Evolutionary conservation across 1,139 yeast species (phyloP).

Genomic region (Suhomyces anneliseae): DNA sequence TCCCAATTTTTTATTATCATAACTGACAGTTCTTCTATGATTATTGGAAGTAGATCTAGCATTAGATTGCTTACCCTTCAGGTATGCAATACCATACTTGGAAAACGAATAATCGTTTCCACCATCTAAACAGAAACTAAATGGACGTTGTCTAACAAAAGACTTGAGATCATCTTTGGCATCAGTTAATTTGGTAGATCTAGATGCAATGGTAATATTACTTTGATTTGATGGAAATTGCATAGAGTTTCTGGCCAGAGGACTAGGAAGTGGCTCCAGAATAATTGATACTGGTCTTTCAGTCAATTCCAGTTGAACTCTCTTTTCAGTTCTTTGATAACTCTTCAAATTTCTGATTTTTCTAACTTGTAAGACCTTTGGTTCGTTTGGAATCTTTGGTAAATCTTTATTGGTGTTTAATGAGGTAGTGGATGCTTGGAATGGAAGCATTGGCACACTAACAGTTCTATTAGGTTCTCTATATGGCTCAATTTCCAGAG

Average conservation of each 20-base stretch:
- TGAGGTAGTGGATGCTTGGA: conserved; percentile 1
- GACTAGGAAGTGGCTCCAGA: neutral
- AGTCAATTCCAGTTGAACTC: neutral
- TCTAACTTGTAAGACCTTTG: conserved; percentile 4
- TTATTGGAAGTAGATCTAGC: conserved; percentile 1
- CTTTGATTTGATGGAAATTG: conserved; percentile 6
- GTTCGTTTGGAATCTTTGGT: conserved; percentile 6
- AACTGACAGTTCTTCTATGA: conserved; percentile 1
- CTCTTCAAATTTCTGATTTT: conserved; percentile 15
- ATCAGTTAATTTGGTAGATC: conserved; percentile 7
- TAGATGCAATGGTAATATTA: conserved; percentile 1
- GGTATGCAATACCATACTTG: conserved; percentile 25
- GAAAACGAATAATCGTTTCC: conserved; percentile 34
- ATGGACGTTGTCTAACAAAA: conserved; percentile 30
- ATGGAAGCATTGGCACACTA: conserved; percentile 6
- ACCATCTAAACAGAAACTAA: conserved; percentile 34
- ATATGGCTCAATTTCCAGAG: conserved; percentile 3
- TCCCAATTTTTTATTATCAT: neutral
- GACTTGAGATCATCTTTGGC: conserved; percentile 20
- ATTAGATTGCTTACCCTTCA: neutral
- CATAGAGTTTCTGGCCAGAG: conserved; percentile 6
- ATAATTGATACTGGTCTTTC: neutral
- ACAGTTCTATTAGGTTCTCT: conserved; percentile 6
- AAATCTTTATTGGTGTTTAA: conserved; percentile 9
- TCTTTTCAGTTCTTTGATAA: conserved; percentile 5